phyloP scores from a whole-genome alignment of 2,329 filamentous ascomycete genomes.

The Colletotrichum agaves region DNA sequence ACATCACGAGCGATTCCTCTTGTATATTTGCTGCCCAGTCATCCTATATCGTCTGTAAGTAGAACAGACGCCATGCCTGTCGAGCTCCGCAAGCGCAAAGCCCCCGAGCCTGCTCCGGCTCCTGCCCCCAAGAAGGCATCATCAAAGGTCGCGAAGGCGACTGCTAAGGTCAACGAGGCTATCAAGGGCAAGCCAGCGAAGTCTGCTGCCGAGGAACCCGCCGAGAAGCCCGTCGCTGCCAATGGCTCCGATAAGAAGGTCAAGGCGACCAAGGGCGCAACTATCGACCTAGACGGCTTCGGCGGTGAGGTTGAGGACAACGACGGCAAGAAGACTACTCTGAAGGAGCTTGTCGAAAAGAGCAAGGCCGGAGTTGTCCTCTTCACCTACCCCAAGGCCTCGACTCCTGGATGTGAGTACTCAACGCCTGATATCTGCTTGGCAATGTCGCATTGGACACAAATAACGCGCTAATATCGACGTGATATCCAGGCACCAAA shows the following conservation, averaged over 20 bases:
- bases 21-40: neutral
- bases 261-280: conserved; percentile 64
- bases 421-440: neutral
- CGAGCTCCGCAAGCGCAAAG: conserved; percentile 71
- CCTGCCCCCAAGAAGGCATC: conserved; percentile 58
- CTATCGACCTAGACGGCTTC: conserved; percentile 67
- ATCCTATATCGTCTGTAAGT: conserved; percentile 5
- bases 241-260: conserved; percentile 49
- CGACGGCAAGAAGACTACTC: conserved; percentile 81
- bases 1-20: conserved; percentile 22
- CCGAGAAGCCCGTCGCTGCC: conserved; percentile 42
- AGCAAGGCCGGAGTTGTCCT: conserved; percentile 89
- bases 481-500: conserved; percentile 75
- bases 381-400: conserved; percentile 96
- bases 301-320: conserved; percentile 84
- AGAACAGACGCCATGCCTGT: conserved; percentile 59
- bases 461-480: conserved; percentile 9
- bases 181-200: conserved; percentile 42
- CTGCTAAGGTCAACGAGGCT: conserved; percentile 49
- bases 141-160: conserved; percentile 51
- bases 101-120: conserved; percentile 57
- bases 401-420: conserved; percentile 91
- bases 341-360: conserved; percentile 83
- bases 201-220: conserved; percentile 42
- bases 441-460: neutral